These are phyloP conservation scores for Pouteria campechiana DNA, from an alignment of 179 eudicot species.

Conservation along the genomic window DNA sequence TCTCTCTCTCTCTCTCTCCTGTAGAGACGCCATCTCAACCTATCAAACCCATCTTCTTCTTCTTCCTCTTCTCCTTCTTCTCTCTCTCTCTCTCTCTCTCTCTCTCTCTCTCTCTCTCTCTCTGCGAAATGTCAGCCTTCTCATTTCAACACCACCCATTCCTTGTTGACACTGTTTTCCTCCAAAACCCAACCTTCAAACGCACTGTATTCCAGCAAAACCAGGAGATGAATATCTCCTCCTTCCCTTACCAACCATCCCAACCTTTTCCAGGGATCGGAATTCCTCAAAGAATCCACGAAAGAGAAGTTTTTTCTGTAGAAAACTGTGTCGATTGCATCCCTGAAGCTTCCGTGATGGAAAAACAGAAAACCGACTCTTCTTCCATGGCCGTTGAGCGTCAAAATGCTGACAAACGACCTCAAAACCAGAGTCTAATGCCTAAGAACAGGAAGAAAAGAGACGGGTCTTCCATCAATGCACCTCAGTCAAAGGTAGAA, in stretches of 20 bases:
- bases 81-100: constrained; percentile 6
- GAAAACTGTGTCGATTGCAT: constrained; percentile 7
- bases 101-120: constrained; percentile 1
- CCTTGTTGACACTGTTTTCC: constrained; percentile 2
- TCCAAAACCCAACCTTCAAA: constrained; percentile 1
- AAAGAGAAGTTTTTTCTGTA: constrained; percentile 15
- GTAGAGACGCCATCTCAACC: no score
- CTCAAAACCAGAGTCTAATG: constrained; percentile 9
- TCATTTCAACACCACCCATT: constrained; percentile 24
- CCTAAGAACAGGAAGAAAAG: constrained; percentile 30
- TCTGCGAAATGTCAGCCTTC: constrained; percentile 44
- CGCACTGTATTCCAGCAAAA: constrained; percentile 3
- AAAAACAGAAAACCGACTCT: constrained; percentile 19
- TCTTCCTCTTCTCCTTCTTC: constrained; percentile 4
- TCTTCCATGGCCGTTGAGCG: constrained; percentile 23
- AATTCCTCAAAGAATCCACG: constrained; percentile 4
- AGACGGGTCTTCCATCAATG: constrained; percentile 26
- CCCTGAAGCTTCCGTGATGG: constrained; percentile 4
- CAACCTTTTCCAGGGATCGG: not conserved
- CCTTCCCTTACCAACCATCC: constrained; percentile 3
- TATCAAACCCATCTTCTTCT: no score
- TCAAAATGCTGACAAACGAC: constrained; percentile 19
- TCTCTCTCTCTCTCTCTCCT: no score
- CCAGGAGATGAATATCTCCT: not conserved
- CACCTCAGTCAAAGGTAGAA: constrained; percentile 46